These are phyloP conservation scores for Volvox reticuliferus DNA, from an alignment of 139 green algal genomes.

Conservation along the genomic window DNA sequence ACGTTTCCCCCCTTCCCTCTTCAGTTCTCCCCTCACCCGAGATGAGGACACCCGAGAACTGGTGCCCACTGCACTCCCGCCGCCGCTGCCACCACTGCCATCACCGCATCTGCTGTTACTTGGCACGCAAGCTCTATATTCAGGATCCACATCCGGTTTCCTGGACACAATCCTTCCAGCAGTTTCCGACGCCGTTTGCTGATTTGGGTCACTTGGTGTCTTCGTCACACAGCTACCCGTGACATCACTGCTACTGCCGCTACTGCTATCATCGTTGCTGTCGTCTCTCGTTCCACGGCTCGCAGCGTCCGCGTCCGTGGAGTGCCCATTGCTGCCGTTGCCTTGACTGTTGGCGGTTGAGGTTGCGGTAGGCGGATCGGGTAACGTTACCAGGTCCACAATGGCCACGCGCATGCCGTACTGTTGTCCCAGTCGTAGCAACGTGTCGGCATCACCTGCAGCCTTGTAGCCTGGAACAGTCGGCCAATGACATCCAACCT, in stretches of 20 bases:
- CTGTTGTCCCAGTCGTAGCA: constrained; percentile 67
- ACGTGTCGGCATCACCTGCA: constrained; percentile 69
- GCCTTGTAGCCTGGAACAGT: constrained; percentile 78
- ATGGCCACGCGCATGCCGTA: constrained; percentile 71
- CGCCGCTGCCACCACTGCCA: neutral
- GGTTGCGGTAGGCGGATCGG: neutral
- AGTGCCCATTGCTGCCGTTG: neutral
- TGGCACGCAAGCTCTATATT: neutral
- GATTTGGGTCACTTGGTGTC: too few species aligned
- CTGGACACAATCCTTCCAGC: too few species aligned
- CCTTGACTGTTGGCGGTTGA: neutral
- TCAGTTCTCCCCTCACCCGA: constrained; percentile 51
- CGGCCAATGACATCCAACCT: too few species aligned
- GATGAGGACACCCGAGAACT: constrained; percentile 62
- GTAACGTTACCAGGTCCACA: constrained; percentile 65
- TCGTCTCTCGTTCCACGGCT: neutral
- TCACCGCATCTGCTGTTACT: neutral
- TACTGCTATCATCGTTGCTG: neutral
- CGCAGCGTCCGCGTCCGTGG: neutral
- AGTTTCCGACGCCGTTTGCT: too few species aligned
- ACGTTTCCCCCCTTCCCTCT: too few species aligned
- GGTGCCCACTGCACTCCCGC: neutral
- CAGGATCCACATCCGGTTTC: neutral
- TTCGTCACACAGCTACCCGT: too few species aligned
- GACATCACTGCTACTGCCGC: neutral